Evolutionary conservation across 257 asterid genomes (phyloP).

Genomic region (Plectranthus barbatus): DNA sequence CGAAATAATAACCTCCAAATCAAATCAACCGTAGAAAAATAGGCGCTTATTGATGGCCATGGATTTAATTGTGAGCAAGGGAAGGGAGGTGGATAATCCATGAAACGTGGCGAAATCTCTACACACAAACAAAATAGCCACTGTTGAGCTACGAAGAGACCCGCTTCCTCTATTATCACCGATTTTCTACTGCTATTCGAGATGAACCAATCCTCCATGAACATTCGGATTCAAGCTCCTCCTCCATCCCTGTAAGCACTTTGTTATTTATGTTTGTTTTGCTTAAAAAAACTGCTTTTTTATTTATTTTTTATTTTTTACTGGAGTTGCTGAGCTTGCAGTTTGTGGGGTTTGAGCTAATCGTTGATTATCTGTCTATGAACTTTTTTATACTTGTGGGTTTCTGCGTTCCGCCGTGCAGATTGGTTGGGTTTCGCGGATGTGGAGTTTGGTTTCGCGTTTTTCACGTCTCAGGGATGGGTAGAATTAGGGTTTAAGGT

Average conservation of each 20-base stretch:
- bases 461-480: not conserved
- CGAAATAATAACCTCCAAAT: no score
- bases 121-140: constrained; percentile 22
- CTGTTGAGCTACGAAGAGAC: not conserved
- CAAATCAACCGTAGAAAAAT: no score
- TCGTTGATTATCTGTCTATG: not conserved
- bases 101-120: constrained; percentile 34
- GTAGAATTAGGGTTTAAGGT: constrained; percentile 10
- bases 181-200: not conserved
- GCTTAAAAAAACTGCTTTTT: not conserved
- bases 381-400: not conserved
- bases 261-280: not conserved
- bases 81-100: constrained; percentile 22
- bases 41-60: no score
- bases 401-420: not conserved
- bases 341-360: not conserved
- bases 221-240: constrained; percentile 48
- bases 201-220: constrained; percentile 45
- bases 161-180: no score
- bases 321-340: not conserved
- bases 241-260: constrained; percentile 52
- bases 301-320: not conserved
- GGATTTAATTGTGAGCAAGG: not conserved
- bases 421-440: not conserved
- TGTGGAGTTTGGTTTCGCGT: not conserved